phyloP scores from a whole-genome alignment of 2,329 filamentous ascomycete species.

The Aspergillus ruber region DNA sequence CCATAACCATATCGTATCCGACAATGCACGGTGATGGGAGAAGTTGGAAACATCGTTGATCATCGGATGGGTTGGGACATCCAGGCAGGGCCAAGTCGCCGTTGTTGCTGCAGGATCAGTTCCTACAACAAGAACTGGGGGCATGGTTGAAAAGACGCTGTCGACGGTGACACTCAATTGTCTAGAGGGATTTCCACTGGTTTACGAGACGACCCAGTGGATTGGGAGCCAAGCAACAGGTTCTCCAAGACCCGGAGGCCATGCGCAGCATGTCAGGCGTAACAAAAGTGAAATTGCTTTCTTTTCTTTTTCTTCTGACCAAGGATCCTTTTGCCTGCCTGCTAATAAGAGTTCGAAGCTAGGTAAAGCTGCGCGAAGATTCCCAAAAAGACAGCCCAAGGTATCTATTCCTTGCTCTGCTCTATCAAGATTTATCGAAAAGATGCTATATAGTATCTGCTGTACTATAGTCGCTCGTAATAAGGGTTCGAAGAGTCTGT shows the following conservation, averaged over 20 bases:
- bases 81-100: background rate
- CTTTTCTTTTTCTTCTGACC: constrained; percentile 25
- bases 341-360: constrained; percentile 69
- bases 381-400: constrained; percentile 29
- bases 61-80: background rate
- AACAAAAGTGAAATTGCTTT: constrained; percentile 32
- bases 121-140: constrained; percentile 9
- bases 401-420: constrained; percentile 49
- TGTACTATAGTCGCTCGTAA: constrained; percentile 41
- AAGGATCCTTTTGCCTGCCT: constrained; percentile 50
- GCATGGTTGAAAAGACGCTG: constrained; percentile 1
- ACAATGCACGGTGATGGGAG: background rate
- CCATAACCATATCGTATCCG: background rate
- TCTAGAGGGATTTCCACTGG: constrained; percentile 18
- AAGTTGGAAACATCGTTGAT: background rate
- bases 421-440: constrained; percentile 66
- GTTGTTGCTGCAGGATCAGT: background rate
- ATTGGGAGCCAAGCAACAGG: constrained; percentile 10
- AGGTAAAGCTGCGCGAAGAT: constrained; percentile 52
- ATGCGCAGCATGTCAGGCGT: constrained; percentile 27
- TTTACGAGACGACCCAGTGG: constrained; percentile 23
- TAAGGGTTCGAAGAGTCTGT: constrained; percentile 26
- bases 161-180: constrained; percentile 5
- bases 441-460: constrained; percentile 56
- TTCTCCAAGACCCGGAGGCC: constrained; percentile 13